Evolutionary conservation across 768 basidiomycete genomes (phyloP).

Genomic region (Tricholoma flavovirens): DNA sequence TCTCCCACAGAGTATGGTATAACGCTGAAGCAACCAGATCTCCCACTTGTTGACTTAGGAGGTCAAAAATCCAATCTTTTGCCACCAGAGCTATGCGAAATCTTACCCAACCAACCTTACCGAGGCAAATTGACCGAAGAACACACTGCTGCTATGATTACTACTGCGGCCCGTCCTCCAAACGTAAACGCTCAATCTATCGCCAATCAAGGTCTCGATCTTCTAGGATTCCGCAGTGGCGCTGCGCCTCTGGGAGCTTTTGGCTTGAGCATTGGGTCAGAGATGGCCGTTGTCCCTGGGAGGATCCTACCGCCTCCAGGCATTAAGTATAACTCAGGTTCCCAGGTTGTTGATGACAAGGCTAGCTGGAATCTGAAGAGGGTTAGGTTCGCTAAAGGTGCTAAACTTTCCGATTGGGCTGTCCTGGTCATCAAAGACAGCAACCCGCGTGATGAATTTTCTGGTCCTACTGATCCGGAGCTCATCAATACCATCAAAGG

Average conservation of each 20-base stretch:
- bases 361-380: conserved; percentile 75
- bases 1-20: conserved; percentile 54
- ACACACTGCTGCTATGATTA: conserved; percentile 73
- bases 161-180: conserved; percentile 62
- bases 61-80: conserved; percentile 43
- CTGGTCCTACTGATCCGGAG: conserved; percentile 45
- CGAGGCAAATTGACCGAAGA: conserved; percentile 62
- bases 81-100: conserved; percentile 71
- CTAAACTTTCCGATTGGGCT: conserved; percentile 53
- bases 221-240: conserved; percentile 50
- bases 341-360: conserved; percentile 44
- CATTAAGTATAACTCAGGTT: conserved; percentile 52
- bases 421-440: conserved; percentile 65
- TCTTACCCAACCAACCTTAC: conserved; percentile 63
- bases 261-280: conserved; percentile 46
- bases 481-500: conserved; percentile 40
- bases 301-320: conserved; percentile 59
- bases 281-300: conserved; percentile 70
- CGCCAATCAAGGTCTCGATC: conserved; percentile 51
- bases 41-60: conserved; percentile 58
- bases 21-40: conserved; percentile 39
- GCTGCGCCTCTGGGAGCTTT: conserved; percentile 47
- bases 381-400: conserved; percentile 58
- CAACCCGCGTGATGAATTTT: conserved; percentile 54
- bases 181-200: conserved; percentile 62